Base-by-base conservation (phyloP, 75 land plant species). In the Ceratopteris richardii region DNA sequence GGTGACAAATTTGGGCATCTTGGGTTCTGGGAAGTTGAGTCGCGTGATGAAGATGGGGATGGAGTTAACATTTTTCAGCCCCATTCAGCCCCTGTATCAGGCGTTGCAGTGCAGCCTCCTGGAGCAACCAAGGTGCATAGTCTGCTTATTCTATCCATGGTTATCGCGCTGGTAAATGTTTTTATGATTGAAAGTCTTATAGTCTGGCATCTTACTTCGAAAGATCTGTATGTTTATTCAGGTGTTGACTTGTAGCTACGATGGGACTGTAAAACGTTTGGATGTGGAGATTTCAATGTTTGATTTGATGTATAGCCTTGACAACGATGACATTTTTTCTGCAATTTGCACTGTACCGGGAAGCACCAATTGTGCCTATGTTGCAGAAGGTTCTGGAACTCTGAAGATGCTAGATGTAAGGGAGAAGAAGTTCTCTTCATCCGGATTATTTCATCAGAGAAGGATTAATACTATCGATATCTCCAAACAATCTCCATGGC, bases 381-480 rank as follows among this genome's bases (percentile, higher is more conserved):
- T 84, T 63, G 66, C 76, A 9, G 88, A 84, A 31, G 78, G 76
- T 21, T 31, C 13, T 16, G 88, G 88, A 26, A 50, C 27, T 0
- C 17, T 88, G 25, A 82, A 77, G 44, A 47, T 78, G 9, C 69
- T 69, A 64, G 93, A 88, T 77, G 25, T 27, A n/a, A 73, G 81
- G 50, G 48, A 60, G 0, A 64, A 76, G 25, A 74, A 69, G 51
- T 37, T 56, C 28, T 18, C 62, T 17, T 51, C 14, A 17, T 76
- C 58, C 46, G 23, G 14, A 9, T 52, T 82, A 57, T 2, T 46
- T 20, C 93, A 88, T 65, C 72, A 71, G 37, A 24, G 54, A 18
- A 64, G 83, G 63, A 88, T 88, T 22, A 77, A 79, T 44, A 61
- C 85, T 1, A 74, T 88, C 39, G 89, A 88, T 65, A 79, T 79